A percentile compares a stretch with the other conserved stretches of the same genome.
These are phyloP conservation scores for Obelidium mucronatum DNA, from an alignment of 192 early-diverging fungal genomes.

Conservation along the genomic window DNA sequence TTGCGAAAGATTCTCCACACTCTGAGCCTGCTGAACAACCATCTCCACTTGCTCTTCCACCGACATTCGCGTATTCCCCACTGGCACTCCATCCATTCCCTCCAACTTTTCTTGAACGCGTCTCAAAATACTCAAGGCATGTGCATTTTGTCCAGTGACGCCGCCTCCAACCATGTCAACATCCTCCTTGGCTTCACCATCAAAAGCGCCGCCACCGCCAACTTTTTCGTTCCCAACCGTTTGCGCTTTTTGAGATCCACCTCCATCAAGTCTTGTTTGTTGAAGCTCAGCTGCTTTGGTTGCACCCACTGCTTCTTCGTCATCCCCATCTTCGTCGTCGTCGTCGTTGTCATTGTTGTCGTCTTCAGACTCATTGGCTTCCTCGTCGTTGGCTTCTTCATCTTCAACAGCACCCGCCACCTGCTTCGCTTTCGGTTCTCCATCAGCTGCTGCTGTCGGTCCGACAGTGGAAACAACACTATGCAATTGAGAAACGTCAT, in stretches of 20 bases:
- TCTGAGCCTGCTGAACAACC: slow-evolving; percentile 72
- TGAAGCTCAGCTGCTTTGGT: neutral
- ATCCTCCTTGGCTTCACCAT: no score
- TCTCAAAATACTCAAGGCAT: slow-evolving; percentile 69
- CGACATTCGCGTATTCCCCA: neutral
- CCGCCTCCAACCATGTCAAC: no score
- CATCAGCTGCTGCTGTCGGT: neutral
- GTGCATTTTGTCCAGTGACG: slow-evolving; percentile 57
- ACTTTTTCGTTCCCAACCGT: neutral
- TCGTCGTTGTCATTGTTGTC: neutral
- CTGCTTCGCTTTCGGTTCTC: neutral
- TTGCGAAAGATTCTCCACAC: slow-evolving; percentile 69
- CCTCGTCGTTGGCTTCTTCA: neutral
- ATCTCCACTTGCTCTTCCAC: slow-evolving; percentile 56
- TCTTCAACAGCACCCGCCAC: neutral
- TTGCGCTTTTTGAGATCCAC: slow-evolving; percentile 20
- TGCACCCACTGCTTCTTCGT: neutral
- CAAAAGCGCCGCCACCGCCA: no score
- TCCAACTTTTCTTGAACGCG: slow-evolving; percentile 72
- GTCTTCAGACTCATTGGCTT: neutral
- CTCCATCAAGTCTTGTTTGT: no score
- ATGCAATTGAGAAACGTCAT: neutral
- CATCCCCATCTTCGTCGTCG: slow-evolving; percentile 17
- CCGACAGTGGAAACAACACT: neutral
- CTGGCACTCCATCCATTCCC: slow-evolving; percentile 60